Evolutionary conservation across 2,329 filamentous ascomycete species (phyloP), one percentile per base, ranked within the genome.

Genomic region (Sporothrix brasiliensis): DNA sequence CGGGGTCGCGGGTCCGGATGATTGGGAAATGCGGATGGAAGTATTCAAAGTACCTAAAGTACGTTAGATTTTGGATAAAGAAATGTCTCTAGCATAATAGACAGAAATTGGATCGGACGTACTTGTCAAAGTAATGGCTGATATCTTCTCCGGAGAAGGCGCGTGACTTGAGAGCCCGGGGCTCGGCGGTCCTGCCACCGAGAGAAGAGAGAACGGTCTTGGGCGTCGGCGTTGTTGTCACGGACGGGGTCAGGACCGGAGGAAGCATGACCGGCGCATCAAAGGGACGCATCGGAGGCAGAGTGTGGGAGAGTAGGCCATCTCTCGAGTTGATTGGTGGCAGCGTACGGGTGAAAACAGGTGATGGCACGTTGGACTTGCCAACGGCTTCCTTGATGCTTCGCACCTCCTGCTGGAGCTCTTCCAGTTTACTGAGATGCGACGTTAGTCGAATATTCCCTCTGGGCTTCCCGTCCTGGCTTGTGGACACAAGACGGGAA

Each of bases 51-150:
- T 84, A 87, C 70, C 83, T 85, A 47, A 19, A 14, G 6, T 4
- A 9, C 39, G 58, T 44, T 53, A 50, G 27, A 24, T n/a, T 19
- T 16, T 19, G 13, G 10, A 6, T 10, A 3, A 1, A 34, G 0
- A 24, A 14, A 44, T 41, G 50, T 11, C 30, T 68, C 14, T 11
- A 16, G 44, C 44, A 19, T 14, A 49, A 49, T 19, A 4, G 5
- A 19, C 49, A 50, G 6, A n/a, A 9, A 9, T 9, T 21, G 49
- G 19, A 39, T n/a, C 9, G 3, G 7, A 72, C 78, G 70, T 73
- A 85, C 82, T 83, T 85, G 71, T 84, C 80, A 75, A 87, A 87
- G 73, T 87, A 87, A 75, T 82, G 85, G 69, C 86, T 83, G 68
- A 87, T 83, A 56, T 87, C 85, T 54, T 84, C 82, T 0, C 84